Conservation (phyloP, 345 rosid genomes). For the Eucalyptus globulus region DNA sequence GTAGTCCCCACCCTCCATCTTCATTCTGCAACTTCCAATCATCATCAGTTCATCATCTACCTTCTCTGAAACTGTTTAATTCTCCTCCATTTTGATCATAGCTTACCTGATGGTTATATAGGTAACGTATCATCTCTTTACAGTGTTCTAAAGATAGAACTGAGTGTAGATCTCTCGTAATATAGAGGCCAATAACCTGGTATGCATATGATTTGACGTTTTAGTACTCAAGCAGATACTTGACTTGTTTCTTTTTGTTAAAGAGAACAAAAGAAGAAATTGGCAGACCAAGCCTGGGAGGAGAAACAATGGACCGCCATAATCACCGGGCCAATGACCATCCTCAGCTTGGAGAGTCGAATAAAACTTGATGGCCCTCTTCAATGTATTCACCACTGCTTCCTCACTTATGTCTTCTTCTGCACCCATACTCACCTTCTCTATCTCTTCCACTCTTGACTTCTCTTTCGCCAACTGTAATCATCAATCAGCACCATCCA, state of each 20-base stretch:
- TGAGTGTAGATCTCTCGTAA: constrained; percentile 21
- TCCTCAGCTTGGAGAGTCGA: constrained; percentile 24
- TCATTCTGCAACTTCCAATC: constrained; percentile 30
- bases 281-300: background rate
- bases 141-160: constrained; percentile 19
- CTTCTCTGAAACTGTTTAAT: background rate
- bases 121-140: constrained; percentile 20
- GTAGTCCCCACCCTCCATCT: constrained; percentile 71
- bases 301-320: constrained; percentile 35
- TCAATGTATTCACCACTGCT: constrained; percentile 6
- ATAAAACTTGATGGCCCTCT: constrained; percentile 14
- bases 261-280: background rate
- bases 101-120: constrained; percentile 26
- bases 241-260: background rate
- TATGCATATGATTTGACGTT: background rate
- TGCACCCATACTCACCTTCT: background rate
- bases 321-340: constrained; percentile 38
- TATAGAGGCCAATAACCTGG: constrained; percentile 4
- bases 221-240: background rate
- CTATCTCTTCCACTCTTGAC: background rate
- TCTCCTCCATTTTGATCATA: background rate
- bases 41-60: background rate
- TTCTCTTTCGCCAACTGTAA: background rate
- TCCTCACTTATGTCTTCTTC: constrained; percentile 16
- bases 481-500: background rate